phyloP scores from a whole-genome alignment of 495 filamentous ascomycete genomes.

The Hyaloscypha bicolor region DNA sequence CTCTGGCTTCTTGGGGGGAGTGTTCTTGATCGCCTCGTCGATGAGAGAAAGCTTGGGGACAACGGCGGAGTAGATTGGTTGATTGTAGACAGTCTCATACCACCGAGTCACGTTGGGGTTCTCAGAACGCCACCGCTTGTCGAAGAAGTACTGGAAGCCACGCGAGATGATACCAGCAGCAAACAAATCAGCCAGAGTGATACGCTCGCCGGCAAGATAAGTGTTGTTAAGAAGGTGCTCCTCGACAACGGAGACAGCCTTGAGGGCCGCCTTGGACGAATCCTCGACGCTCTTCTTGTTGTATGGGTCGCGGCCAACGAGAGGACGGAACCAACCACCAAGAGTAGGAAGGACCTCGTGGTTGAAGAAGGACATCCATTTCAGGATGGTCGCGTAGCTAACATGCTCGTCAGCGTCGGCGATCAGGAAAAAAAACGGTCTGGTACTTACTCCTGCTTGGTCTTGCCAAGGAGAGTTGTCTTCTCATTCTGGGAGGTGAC shows the following conservation, averaged over 20 bases:
- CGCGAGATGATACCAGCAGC: constrained; percentile 73
- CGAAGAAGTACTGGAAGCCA: constrained; percentile 86
- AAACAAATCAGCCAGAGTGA: constrained; percentile 95
- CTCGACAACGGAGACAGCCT: constrained; percentile 73
- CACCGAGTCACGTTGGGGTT: constrained; percentile 88
- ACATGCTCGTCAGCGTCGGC: constrained; percentile 28
- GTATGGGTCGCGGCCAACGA: constrained; percentile 77
- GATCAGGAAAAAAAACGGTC: not conserved
- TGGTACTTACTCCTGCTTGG: constrained; percentile 87
- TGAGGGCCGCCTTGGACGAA: constrained; percentile 62
- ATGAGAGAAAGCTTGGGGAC: constrained; percentile 72
- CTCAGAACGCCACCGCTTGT: constrained; percentile 78
- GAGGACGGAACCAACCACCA: constrained; percentile 85
- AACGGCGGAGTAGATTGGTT: constrained; percentile 83
- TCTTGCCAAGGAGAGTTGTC: constrained; percentile 97
- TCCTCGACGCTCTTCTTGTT: constrained; percentile 98
- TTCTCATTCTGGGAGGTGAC: constrained; percentile 99
- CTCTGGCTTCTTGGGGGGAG: constrained; percentile 83
- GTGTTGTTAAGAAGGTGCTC: constrained; percentile 89
- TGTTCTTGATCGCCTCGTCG: constrained; percentile 83
- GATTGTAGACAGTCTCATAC: constrained; percentile 92
- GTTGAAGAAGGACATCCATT: constrained; percentile 95
- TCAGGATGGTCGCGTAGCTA: constrained; percentile 90
- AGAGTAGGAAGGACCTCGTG: constrained; percentile 74
- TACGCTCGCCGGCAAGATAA: constrained; percentile 95